These are phyloP conservation scores for Emmonsiellopsis sp. DNA, from an alignment of 2,329 filamentous ascomycete genomes.

Conservation along the genomic window DNA sequence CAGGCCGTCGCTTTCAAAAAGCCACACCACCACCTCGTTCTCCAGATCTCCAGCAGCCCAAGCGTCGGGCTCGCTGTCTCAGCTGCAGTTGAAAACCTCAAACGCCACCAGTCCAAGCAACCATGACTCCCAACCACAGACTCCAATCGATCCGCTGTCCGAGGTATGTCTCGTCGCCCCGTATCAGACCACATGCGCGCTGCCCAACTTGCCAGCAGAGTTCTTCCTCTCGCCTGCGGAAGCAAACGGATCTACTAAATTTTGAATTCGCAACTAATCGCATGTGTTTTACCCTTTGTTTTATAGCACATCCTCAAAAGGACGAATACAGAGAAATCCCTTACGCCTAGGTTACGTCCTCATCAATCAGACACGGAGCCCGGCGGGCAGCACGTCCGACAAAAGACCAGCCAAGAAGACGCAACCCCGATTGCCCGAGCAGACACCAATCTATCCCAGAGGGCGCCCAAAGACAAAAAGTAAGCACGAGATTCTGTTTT, in stretches of 20 bases:
- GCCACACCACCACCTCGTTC: not conserved
- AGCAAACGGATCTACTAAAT: not conserved
- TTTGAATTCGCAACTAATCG: not conserved
- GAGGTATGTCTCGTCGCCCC: slow-evolving; percentile 42
- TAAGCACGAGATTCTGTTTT: slow-evolving; percentile 32
- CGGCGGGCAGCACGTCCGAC: slow-evolving; percentile 27
- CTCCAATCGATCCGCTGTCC: slow-evolving; percentile 55
- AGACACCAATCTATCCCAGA: slow-evolving; percentile 17
- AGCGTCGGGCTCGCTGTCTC: not conserved
- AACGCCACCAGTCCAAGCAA: not conserved
- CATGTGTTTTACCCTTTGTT: not conserved
- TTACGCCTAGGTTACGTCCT: slow-evolving; percentile 37
- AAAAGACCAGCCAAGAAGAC: slow-evolving; percentile 22
- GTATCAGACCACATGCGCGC: slow-evolving; percentile 4
- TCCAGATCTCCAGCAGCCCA: not conserved
- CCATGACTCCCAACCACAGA: not conserved
- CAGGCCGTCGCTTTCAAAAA: not conserved
- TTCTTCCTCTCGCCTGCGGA: slow-evolving; percentile 1
- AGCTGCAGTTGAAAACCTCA: not conserved
- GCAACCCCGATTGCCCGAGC: slow-evolving; percentile 15
- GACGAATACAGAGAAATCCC: slow-evolving; percentile 55
- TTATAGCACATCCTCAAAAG: slow-evolving; percentile 55
- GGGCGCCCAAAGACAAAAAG: slow-evolving; percentile 54
- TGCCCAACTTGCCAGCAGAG: slow-evolving; percentile 6
- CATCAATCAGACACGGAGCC: slow-evolving; percentile 35